These are phyloP conservation scores for Yamadazyma aaseri DNA, from an alignment of 1,139 yeast species.

Conservation along the genomic window DNA sequence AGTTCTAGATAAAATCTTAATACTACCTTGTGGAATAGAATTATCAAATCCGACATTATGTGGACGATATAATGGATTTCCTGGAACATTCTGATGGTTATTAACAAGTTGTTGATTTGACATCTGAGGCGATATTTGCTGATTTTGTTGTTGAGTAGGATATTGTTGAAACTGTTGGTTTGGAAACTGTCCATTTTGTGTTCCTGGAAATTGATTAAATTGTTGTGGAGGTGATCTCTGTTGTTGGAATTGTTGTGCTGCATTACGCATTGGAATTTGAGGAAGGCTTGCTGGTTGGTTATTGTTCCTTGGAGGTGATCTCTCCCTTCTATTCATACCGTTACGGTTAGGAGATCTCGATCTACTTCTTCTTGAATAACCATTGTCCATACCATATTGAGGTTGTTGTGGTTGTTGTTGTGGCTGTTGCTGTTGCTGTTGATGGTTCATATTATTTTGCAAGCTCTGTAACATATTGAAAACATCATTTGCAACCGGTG, in stretches of 20 bases:
- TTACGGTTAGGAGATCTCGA: constrained; percentile 54
- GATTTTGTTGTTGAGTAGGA: constrained; percentile 6
- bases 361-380: constrained; percentile 50
- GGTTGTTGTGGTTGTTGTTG: constrained; percentile 7
- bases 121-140: constrained; percentile 8
- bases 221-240: constrained; percentile 15
- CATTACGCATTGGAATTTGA: constrained; percentile 12
- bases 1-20: constrained; percentile 86
- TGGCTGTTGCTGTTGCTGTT: constrained; percentile 5
- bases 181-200: constrained; percentile 9
- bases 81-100: constrained; percentile 60
- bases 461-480: constrained; percentile 46
- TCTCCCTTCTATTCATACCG: constrained; percentile 23
- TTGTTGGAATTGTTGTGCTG: constrained; percentile 6
- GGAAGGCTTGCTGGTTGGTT: constrained; percentile 16
- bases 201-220: constrained; percentile 12
- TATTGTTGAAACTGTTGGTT: constrained; percentile 7
- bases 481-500: constrained; percentile 26
- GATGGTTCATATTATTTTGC: constrained; percentile 23
- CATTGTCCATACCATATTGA: constrained; percentile 14
- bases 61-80: constrained; percentile 71
- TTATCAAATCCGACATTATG: constrained; percentile 69
- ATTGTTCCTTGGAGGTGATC: constrained; percentile 30
- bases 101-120: constrained; percentile 9
- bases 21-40: constrained; percentile 71